Percentiles rank a stretch among this genome's conserved stretches.
Evolutionary conservation across 2,329 filamentous ascomycete genomes (phyloP).

Genomic region (Fusarium anguioides): DNA sequence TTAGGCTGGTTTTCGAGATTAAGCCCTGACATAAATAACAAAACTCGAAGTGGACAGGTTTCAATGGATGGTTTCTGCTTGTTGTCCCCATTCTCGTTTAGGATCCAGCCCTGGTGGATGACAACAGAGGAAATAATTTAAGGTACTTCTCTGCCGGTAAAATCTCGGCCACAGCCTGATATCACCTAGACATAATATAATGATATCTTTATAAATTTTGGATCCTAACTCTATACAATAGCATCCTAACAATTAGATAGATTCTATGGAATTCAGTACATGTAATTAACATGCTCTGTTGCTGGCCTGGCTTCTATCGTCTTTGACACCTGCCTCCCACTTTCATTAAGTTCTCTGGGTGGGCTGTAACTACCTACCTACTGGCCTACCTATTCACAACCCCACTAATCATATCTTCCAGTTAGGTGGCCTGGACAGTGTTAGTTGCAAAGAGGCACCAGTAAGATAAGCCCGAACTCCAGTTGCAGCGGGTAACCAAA

Average conservation of each 20-base stretch:
- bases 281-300: no score
- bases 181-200: no score
- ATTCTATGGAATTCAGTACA: no score
- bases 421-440: slow-evolving; percentile 33
- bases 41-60: slow-evolving; percentile 11
- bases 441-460: slow-evolving; percentile 12
- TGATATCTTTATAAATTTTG: no score
- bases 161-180: slow-evolving; percentile 46
- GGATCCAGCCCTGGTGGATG: slow-evolving; percentile 50
- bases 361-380: slow-evolving; percentile 10
- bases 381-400: no score
- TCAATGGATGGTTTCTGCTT: slow-evolving; percentile 30
- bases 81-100: slow-evolving; percentile 44
- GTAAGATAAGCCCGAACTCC: slow-evolving; percentile 20
- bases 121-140: slow-evolving; percentile 29
- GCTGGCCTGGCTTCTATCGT: no score
- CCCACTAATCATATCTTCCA: slow-evolving; percentile 36
- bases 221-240: no score
- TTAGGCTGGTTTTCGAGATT: background rate
- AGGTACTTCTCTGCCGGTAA: slow-evolving; percentile 41
- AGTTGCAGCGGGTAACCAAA: slow-evolving; percentile 10
- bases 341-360: background rate
- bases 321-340: no score
- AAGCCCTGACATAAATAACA: slow-evolving; percentile 8
- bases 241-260: no score